Base-by-base conservation (phyloP, 805 yeast genomes). In the Yamadazyma insecticola region DNA sequence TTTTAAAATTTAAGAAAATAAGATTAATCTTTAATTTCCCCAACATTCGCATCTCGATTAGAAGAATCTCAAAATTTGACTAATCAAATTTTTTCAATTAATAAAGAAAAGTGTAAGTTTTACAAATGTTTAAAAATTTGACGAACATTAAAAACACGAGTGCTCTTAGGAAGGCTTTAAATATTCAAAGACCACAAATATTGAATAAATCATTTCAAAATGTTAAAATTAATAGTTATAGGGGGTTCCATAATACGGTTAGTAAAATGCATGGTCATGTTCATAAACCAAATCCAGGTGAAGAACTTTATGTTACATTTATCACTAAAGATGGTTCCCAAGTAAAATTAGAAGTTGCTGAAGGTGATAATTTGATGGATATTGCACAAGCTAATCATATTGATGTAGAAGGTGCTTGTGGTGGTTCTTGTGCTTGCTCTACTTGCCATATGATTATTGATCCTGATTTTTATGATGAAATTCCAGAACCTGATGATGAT, bases 381-480 rank as follows among this genome's bases (percentile, higher is more conserved):
- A 87, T 92, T 35, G 98, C 97, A 5, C 97, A 92, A 61, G 94
- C 92, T 3, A 62, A 89, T 52, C 82, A 89, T 48, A 59, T 92
- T 36, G 98, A 92, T 44, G 89, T 92, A 92, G 98, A 92, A 56
- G 96, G 80, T 26, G 98, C 98, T 0, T 92, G 98, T 60, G 98
- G 98, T 14, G 98, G 97, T 3, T 87, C 97, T 4, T 92, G 98
- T 68, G 98, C 98, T 1, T 92, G 98, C 56, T 88, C 97, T 4
- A 92, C 98, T 0, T 92, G 98, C 54, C 98, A 92, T 60, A 81
- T 92, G 32, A 90, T 92, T 30, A 88, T 92, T 23, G 98, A 92
- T 54, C 97, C 98, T 1, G 96, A 83, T 27, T 88, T 67, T 55
- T 92, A 87, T 60, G 98, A 92, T 51, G 74, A 65, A 29, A 75